These are phyloP conservation scores for Lotmaria passim DNA, from an alignment of 208 protist genomes.

Conservation along the genomic window DNA sequence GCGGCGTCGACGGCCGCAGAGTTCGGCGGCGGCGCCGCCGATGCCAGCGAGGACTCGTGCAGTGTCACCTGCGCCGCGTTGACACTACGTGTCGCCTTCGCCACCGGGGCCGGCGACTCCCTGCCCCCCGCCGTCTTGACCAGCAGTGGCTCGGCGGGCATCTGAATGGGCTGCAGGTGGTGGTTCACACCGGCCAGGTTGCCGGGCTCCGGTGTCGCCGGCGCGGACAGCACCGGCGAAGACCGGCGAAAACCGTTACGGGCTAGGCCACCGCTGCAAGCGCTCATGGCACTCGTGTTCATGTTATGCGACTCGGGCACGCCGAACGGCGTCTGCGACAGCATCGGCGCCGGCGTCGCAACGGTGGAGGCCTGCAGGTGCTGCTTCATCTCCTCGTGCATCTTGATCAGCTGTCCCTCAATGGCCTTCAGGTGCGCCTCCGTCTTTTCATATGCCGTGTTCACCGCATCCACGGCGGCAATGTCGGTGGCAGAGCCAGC, in stretches of 20 bases:
- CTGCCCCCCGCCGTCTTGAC: not conserved
- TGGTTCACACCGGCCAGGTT: slow-evolving; percentile 25
- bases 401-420: slow-evolving; percentile 48
- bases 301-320: not conserved
- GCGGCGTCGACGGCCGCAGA: not conserved
- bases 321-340: not conserved
- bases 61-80: not conserved
- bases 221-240: slow-evolving; percentile 8
- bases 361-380: not conserved
- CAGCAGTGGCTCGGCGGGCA: not conserved
- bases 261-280: not conserved
- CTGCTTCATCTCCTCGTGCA: slow-evolving; percentile 63
- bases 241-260: slow-evolving; percentile 4
- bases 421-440: slow-evolving; percentile 54
- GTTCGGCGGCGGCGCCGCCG: not conserved
- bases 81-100: not conserved
- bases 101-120: too few species aligned
- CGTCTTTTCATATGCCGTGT: slow-evolving; percentile 34
- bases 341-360: not conserved
- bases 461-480: slow-evolving; percentile 18
- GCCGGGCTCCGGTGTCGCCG: not conserved
- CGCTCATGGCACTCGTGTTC: not conserved
- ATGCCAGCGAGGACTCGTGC: not conserved
- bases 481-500: slow-evolving; percentile 4
- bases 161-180: slow-evolving; percentile 36